phyloP scores from a whole-genome alignment of 805 yeast species.

The Candida yuanshanica region DNA sequence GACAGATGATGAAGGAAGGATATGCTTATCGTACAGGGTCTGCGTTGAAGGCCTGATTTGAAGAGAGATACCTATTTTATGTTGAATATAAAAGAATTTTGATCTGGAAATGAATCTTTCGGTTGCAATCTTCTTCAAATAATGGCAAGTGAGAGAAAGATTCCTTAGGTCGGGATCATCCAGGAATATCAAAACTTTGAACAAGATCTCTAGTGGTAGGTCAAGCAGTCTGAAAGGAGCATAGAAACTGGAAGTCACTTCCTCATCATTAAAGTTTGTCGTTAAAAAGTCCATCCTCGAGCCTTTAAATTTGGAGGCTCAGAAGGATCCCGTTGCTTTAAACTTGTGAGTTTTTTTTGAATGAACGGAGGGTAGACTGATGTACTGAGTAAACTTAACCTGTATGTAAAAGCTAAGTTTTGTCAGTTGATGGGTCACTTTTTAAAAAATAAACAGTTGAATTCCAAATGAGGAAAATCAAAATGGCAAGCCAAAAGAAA shows the following conservation, averaged over 20 bases:
- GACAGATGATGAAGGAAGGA: conserved; percentile 11
- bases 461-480: background rate
- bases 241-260: conserved; percentile 7
- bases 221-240: conserved; percentile 19
- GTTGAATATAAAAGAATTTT: conserved; percentile 17
- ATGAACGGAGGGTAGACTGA: too few relatives aligned
- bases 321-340: too few relatives aligned
- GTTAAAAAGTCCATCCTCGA: conserved; percentile 21
- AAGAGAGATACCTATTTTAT: conserved; percentile 16
- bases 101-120: conserved; percentile 19
- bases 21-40: conserved; percentile 13
- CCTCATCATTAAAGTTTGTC: conserved; percentile 14
- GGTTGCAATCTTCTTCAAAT: conserved; percentile 13
- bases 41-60: conserved; percentile 11
- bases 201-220: conserved; percentile 20
- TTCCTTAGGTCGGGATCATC: conserved; percentile 20
- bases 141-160: conserved; percentile 14
- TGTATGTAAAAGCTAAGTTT: too few relatives aligned
- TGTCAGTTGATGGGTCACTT: background rate
- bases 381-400: background rate
- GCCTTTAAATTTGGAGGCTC: background rate
- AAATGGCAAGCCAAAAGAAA: background rate
- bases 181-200: conserved; percentile 17
- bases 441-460: background rate
- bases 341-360: too few relatives aligned